Base-by-base conservation (phyloP, 2,329 filamentous ascomycete genomes). In the Lecanicillium sp. region DNA sequence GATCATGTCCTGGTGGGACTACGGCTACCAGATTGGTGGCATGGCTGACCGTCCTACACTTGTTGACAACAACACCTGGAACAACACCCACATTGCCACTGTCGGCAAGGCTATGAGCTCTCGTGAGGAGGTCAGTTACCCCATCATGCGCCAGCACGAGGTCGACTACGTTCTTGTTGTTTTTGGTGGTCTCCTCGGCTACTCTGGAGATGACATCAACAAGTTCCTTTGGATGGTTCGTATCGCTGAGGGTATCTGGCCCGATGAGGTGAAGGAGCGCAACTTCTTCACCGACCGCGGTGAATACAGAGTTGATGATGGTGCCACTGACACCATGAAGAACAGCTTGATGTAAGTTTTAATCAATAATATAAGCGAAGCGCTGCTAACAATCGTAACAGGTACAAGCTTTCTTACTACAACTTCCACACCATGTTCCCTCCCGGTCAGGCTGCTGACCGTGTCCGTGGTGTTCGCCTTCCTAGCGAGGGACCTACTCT, bases 351-450 rank as follows among this genome's bases (percentile, higher is more conserved):
- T 97, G 91, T 94, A 78, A 78, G 87, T 73, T 44, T 23, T 27
- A 8, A n/a, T 7, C n/a, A n/a, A n/a, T n/a, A 10, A 33, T 15
- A 15, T 33, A 8, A 15, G 8, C n/a, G 10, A 11, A 33, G 5
- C 6, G 30, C 9, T 33, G 36, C 62, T 67, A 52, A 68, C 60
- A 42, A 21, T 10, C n/a, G 30, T 24, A 24, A 55, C 56, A 95
- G 90, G 89, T 98, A 98, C 81, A 98, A 98, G 79, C 96, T 98
- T 90, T 96, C 90, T 19, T 98, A 98, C 79, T 87, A 98, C 81
- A 97, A 97, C 78, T 98, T 87, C 76, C 81, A 91, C 68, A 73
- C 78, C 39, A 81, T 98, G 54, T 98, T 97, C 79, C 91, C 90
- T 37, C 78, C 85, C 2, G 93, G 93, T 53, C 90, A 97, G 70